Base-by-base conservation (phyloP, 225 moss, liverwort and hornwort genomes). In the Physcomitrium patens region DNA sequence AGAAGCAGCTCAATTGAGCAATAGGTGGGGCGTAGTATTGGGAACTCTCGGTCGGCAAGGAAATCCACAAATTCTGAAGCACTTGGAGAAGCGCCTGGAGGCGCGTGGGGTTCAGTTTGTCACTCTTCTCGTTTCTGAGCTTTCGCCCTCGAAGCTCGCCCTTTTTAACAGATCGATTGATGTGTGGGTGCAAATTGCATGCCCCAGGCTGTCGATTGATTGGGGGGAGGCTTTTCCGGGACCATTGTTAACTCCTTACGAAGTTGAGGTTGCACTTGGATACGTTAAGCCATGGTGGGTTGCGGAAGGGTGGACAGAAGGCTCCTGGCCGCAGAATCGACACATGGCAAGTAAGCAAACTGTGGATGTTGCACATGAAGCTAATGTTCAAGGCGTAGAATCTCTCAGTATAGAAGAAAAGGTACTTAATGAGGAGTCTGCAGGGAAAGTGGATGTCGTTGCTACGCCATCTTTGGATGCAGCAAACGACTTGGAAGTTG, bases 181-280 rank as follows among this genome's bases (percentile, higher is more conserved):
- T 62, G 94, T 90, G 7, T 97, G 97, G 97, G 90, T 97, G 22
- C 97, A 97, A 78, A 94, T 97, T 68, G 97, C 97, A 12, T 97
- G 97, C 70, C 97, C 97, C 27, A 81, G 97, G 27, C 73, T 97
- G 64, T 97, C 97, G 0, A 97, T 97, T 46, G 97, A 97, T 65
- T 97, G 97, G 97, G 97, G 97, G 31, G 97, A 97, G 77, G 94
- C 93, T 0, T 97, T 93, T 70, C 79, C 76, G 5, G 81, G 84
- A 73, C 91, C 97, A 9, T 68, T 97, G 18, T 77, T 97, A 76
- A 97, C 94, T 12, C 94, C 97, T 0, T 97, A 97, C 54, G 97
- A 97, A 72, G 97, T 90, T 18, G 97, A 97, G 86, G 94, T 97
- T 62, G 97, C 94, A 63, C 81, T 97, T 11, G 97, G 97, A 16